Evolutionary conservation across 257 asterid genomes (phyloP), one percentile per base, ranked within the genome.

Genomic region (Gentiana straminea): DNA sequence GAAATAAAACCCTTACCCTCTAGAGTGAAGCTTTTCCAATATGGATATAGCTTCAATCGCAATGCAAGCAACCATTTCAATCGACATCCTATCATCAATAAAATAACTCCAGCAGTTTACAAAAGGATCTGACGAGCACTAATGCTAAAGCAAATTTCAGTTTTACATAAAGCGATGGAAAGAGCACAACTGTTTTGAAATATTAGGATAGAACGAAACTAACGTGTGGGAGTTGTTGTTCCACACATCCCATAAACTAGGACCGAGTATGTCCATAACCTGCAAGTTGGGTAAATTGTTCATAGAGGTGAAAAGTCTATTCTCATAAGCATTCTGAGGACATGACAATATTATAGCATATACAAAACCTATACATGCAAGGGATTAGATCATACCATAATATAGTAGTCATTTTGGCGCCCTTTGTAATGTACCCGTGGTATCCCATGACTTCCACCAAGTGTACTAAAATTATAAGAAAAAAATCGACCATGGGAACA

Each of bases 181-280:
- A 24, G 24, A 24, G 24, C 24, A 24, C 24, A 24, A 24, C 24
- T 24, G 24, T 24, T 24, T 24, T 24, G 24, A 24, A 24, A 24
- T 24, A 24, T 24, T 24, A 24, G 24, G 24, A 24, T 24, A 24
- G 24, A 24, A 24, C 24, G 24, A 24, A 47, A 56, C 78, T 78
- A 24, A 84, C 96, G 79, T 57, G 56, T 73, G 77, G 37, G 94
- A 78, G 58, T 81, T 82, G 48, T 71, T 84, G 61, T 74, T 77
- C 95, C 94, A 88, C 43, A 82, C 81, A 70, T 84, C 95, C 84
- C 82, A 81, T 35, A 88, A 70, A 72, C 91, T 88, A 41, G 95
- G 95, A 37, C 97, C 97, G 64, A 88, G 95, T 79, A 82, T 82
- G 68, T 84, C 97, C 97, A 89, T 89, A 54, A 85, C 95, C 97